Conservation (phyloP, 495 filamentous ascomycete genomes). For the Schizothecium vesticola region DNA sequence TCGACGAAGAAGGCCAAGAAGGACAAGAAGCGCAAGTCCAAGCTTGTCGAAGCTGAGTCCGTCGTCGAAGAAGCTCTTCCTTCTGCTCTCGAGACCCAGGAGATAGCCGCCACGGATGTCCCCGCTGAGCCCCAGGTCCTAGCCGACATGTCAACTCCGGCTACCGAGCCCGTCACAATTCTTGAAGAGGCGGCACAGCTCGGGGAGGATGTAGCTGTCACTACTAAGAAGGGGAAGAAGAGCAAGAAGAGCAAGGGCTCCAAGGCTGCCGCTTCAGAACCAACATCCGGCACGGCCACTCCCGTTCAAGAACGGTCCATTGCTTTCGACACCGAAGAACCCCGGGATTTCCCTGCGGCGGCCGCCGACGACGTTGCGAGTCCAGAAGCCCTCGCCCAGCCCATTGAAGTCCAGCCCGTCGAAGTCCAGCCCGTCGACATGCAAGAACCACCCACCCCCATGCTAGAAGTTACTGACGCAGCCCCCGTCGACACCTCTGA, state of each 20-base stretch:
- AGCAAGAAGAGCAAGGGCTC: constrained; percentile 9
- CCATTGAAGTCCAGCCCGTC: background rate
- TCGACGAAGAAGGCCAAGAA: background rate
- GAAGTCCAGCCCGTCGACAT: background rate
- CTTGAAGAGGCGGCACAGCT: background rate
- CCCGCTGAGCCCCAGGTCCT: background rate
- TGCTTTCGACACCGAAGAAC: background rate
- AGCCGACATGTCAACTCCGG: background rate
- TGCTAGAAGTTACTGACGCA: background rate
- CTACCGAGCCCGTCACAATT: background rate
- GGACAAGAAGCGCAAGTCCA: background rate
- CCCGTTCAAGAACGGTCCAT: background rate
- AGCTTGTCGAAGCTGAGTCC: background rate
- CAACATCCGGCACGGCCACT: constrained; percentile 11
- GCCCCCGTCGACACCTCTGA: background rate
- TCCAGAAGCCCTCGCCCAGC: background rate
- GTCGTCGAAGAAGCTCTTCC: background rate
- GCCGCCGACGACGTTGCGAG: background rate
- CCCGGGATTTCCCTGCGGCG: background rate
- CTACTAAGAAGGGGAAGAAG: constrained; percentile 14
- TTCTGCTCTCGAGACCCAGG: background rate
- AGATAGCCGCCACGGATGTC: background rate
- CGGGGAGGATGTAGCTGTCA: background rate
- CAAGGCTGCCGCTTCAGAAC: constrained; percentile 9
- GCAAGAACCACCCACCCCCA: background rate